Conservation (phyloP, 305 asterid genomes). For the Withania somnifera region DNA sequence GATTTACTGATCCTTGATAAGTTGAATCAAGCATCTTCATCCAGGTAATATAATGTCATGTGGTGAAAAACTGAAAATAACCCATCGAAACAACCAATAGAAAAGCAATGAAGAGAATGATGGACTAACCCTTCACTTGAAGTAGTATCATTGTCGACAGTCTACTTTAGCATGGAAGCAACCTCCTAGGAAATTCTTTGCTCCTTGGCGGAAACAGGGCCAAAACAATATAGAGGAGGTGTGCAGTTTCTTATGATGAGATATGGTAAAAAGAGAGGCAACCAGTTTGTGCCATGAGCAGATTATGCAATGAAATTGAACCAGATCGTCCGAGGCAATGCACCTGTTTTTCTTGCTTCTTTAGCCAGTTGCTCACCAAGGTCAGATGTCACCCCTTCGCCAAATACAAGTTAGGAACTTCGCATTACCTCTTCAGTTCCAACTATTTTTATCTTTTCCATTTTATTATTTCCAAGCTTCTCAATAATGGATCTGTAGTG, state of each 20-base stretch:
- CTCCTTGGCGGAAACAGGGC: constrained; percentile 72
- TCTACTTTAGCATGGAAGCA: constrained; percentile 81
- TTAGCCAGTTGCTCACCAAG: constrained; percentile 75
- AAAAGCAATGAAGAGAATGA: neutral
- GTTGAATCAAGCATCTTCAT: neutral
- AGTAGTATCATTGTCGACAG: constrained; percentile 56
- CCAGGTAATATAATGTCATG: neutral
- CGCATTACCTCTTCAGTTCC: constrained; percentile 62
- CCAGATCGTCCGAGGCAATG: neutral
- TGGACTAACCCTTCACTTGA: constrained; percentile 64
- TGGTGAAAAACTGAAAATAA: neutral
- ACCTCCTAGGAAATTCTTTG: constrained; percentile 81
- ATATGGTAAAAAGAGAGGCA: neutral
- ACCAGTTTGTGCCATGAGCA: neutral
- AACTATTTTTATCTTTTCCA: constrained; percentile 46
- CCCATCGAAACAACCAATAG: neutral
- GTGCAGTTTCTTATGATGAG: neutral
- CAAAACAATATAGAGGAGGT: neutral
- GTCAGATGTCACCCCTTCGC: constrained; percentile 65
- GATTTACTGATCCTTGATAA: neutral
- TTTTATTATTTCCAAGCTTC: constrained; percentile 66
- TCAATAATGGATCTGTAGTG: constrained; percentile 50
- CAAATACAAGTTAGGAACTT: constrained; percentile 74
- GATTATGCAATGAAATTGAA: neutral
- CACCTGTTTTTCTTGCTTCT: constrained; percentile 86